Base-by-base conservation (phyloP, 495 filamentous ascomycete genomes). In the Podospora bellae-mahoneyi region DNA sequence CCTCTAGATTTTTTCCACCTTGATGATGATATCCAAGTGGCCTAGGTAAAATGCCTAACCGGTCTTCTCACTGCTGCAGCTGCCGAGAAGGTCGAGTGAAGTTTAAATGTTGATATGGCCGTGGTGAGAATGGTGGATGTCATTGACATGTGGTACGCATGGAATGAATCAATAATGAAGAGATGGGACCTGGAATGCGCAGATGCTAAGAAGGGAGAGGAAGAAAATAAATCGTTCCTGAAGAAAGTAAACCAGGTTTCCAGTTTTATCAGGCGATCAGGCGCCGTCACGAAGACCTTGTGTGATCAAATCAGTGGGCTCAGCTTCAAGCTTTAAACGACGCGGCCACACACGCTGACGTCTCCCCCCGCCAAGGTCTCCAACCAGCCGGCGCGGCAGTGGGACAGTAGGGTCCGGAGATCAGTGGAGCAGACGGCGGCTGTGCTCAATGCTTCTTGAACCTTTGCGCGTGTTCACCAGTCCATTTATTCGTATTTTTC, bases 401-500 rank as follows among this genome's bases (percentile, higher is more conserved):
- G 54, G 54, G 27, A 54, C 48, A 65, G 44, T 28, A 56, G 10
- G 32, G 54, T 9, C 32, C 16, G 55, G 67, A 58, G 70, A 72
- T 72, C 69, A 68, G 66, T 68, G 66, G 69, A 44, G 68, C 64
- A 67, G 26, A 23, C 16, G 57, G 66, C 65, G 61, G 69, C 65
- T 65, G 65, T 64, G 64, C 20, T 53, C 5, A 60, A 27, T 30
- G 18, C 16, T 58, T 19, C 15, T 48, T 10, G 39, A 48, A 10
- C 39, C 10, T 48, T 48, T 48, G 39, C 13, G 39, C 5, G 9
- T 48, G 9, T 6, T 10, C 7, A 48, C 39, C 7, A 48, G 13
- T 48, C 15, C 39, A 10, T 48, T 48, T 48, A 48, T 48, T 48
- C 39, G 39, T 48, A 48, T 48, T 48, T 48, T 5, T 32, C 30